Evolutionary conservation across 2,329 filamentous ascomycete genomes (phyloP), one percentile per base, ranked within the genome.

Genomic region (Talaromyces marneffei): DNA sequence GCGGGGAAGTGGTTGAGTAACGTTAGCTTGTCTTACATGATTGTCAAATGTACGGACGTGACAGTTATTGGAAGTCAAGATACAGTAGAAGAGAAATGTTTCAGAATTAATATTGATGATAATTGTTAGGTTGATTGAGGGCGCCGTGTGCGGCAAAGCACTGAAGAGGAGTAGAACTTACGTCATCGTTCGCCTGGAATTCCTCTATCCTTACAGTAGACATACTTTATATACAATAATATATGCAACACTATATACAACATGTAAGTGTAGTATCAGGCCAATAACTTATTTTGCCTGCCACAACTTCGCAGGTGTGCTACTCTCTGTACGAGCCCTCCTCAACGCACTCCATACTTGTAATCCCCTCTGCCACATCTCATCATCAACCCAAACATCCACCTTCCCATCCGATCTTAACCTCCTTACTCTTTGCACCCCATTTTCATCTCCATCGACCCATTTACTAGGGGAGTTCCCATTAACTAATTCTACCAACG

Each of bases 331-430:
- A 18, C 56, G 44, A 16, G 61, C 50, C 42, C 18, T 57, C 14
- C 68, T 61, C 57, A 74, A 40, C 5, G 55, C 65, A 50, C 78
- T 69, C 82, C 83, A 85, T 2, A 82, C 73, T 52, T 70, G 66
- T 20, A 83, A 61, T 0, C 79, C 80, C 42, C 79, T 74, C 2
- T 80, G 75, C 73, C 81, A 79, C 59, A 73, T 61, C 53, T 66
- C 68, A 68, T 66, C 69, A 68, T 85, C 83, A 12, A 73, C 66
- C 71, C 79, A 78, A 57, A 80, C 71, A 56, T 75, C 76, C 5
- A 83, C 75, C 10, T 60, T 67, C 0, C 82, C 82, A 69, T 82
- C 75, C 0, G 66, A 65, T 59, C 73, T 78, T 60, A 84, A 64
- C 42, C 76, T 76, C 59, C 80, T 71, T 60, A 83, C 69, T 46